A percentile compares a stretch with the other conserved stretches of the same genome.
phyloP scores from a whole-genome alignment of 2,329 filamentous ascomycete genomes.

The Phialocephala sp. region DNA sequence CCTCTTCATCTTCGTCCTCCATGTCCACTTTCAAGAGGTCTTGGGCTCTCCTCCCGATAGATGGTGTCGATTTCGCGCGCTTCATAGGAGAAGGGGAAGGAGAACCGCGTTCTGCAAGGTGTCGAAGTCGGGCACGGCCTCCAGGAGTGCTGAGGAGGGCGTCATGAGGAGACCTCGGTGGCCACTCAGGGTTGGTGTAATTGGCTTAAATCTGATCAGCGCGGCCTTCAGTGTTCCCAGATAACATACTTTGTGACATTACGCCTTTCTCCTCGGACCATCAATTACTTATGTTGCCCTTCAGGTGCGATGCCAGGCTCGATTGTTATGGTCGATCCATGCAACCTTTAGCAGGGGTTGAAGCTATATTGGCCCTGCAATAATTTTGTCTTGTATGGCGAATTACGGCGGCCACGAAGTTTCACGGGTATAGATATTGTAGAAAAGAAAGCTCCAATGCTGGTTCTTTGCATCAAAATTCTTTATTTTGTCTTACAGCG shows the following conservation, averaged over 20 bases:
- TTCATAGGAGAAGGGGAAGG: conserved; percentile 72
- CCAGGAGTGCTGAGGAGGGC: conserved; percentile 72
- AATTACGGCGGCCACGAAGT: background rate
- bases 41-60: conserved; percentile 29
- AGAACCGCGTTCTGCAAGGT: conserved; percentile 68
- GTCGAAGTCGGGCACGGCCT: conserved; percentile 76
- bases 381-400: conserved; percentile 7
- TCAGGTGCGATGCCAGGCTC: conserved; percentile 6
- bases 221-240: conserved; percentile 1
- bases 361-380: conserved; percentile 24
- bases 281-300: conserved; percentile 25
- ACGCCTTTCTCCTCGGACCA: conserved; percentile 11
- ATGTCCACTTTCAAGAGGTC: conserved; percentile 39
- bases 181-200: conserved; percentile 56
- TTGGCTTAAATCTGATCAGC: conserved; percentile 35
- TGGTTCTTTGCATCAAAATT: background rate
- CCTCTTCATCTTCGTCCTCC: conserved; percentile 67
- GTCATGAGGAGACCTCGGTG: conserved; percentile 69
- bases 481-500: background rate
- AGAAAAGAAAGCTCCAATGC: background rate
- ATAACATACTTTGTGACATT: conserved; percentile 40
- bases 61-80: conserved; percentile 39
- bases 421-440: background rate
- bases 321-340: conserved; percentile 32
- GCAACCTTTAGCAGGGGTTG: conserved; percentile 27